Conservation (phyloP, 2,329 filamentous ascomycete genomes). For the Tetracladium maxilliforme region DNA sequence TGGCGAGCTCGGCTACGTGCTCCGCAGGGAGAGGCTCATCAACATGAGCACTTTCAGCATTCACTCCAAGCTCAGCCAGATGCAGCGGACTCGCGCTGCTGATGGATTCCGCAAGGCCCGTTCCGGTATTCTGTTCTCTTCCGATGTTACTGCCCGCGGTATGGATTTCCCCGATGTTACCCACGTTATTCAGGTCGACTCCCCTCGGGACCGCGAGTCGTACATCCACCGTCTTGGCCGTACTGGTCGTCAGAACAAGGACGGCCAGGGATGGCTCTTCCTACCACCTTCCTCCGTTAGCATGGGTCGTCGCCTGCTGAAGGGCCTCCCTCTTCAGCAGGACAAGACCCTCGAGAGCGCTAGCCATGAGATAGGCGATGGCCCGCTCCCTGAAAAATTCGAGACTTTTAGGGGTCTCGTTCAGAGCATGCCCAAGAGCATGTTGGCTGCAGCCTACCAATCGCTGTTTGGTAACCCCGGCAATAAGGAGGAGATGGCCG, state of each 20-base stretch:
- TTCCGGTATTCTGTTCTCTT: slow-evolving; percentile 57
- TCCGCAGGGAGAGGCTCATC: slow-evolving; percentile 13
- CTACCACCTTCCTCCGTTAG: slow-evolving; percentile 8
- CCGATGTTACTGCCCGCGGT: slow-evolving; percentile 67
- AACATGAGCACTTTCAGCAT: slow-evolving; percentile 37
- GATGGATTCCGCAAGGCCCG: slow-evolving; percentile 53
- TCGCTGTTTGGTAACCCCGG: too few relatives aligned
- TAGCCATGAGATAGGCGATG: slow-evolving; percentile 17
- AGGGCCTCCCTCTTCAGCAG: slow-evolving; percentile 11
- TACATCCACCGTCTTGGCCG: slow-evolving; percentile 69
- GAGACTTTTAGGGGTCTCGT: slow-evolving; percentile 12
- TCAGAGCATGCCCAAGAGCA: slow-evolving; percentile 11
- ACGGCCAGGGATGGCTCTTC: slow-evolving; percentile 42
- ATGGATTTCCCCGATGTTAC: slow-evolving; percentile 75
- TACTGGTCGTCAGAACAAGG: slow-evolving; percentile 60
- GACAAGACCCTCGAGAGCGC: slow-evolving; percentile 10
- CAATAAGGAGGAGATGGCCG: slow-evolving; percentile 7
- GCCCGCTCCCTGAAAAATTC: slow-evolving; percentile 12
- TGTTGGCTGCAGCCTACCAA: too few relatives aligned
- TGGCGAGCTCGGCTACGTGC: slow-evolving; percentile 29
- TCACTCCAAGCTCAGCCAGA: slow-evolving; percentile 65
- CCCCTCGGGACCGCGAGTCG: slow-evolving; percentile 48
- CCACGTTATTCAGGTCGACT: slow-evolving; percentile 63
- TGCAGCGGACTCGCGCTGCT: slow-evolving; percentile 51
- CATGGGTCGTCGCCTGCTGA: slow-evolving; percentile 8